Evolutionary conservation across 495 filamentous ascomycete genomes (phyloP).

Genomic region (Penicillium subrubescens): DNA sequence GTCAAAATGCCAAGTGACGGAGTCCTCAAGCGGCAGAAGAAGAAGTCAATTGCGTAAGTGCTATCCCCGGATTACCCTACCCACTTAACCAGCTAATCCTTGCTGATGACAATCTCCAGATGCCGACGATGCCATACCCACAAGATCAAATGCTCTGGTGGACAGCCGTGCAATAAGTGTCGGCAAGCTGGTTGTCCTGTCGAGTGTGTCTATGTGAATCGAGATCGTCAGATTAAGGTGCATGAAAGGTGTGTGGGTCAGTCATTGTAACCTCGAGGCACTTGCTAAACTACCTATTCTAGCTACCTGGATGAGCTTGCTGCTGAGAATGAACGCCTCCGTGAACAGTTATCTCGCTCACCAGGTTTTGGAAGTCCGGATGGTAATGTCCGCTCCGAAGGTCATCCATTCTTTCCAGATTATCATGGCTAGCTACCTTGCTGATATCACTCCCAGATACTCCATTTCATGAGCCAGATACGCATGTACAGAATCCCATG

Average conservation of each 20-base stretch:
- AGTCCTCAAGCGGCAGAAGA: conserved; percentile 25
- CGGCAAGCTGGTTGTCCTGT: conserved; percentile 23
- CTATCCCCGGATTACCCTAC: too few relatives aligned
- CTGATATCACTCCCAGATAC: background rate
- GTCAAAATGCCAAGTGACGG: background rate
- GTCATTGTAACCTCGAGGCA: background rate
- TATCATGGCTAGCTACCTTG: background rate
- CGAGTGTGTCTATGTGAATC: conserved; percentile 37
- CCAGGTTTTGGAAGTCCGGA: background rate
- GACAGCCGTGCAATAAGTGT: conserved; percentile 37
- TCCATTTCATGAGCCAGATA: conserved; percentile 8
- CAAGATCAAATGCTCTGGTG: conserved; percentile 44
- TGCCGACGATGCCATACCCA: conserved; percentile 40
- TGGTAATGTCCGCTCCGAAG: background rate
- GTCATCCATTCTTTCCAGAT: background rate
- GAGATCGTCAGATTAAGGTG: conserved; percentile 35
- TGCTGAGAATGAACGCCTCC: background rate
- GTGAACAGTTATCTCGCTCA: background rate
- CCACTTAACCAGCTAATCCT: background rate
- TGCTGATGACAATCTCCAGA: conserved; percentile 19
- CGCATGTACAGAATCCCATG: conserved; percentile 33
- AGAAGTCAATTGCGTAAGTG: conserved; percentile 34
- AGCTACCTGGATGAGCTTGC: background rate
- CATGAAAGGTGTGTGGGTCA: conserved; percentile 31
- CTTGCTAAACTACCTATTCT: background rate